Percentiles rank a stretch among this genome's conserved stretches.
Evolutionary conservation across 2,329 filamentous ascomycete species (phyloP).

Genomic region (Pseudogymnoascus sp.): DNA sequence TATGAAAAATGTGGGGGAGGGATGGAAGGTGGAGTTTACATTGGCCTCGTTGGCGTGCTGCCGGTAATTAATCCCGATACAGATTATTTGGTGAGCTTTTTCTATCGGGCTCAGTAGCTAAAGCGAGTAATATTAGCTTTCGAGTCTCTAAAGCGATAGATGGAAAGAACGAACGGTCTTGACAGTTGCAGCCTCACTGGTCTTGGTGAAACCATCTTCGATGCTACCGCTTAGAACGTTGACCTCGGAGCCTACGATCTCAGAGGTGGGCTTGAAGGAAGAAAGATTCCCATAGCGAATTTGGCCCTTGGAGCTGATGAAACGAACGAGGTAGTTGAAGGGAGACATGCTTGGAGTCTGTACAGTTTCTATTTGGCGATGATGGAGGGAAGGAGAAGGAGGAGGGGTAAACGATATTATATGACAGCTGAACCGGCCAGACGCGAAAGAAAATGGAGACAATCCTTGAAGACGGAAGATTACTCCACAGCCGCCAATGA

Average conservation of each 20-base stretch:
- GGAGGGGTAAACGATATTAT: background rate
- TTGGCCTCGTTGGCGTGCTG: slow-evolving; percentile 34
- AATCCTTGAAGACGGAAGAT: background rate
- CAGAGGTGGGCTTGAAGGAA: slow-evolving; percentile 1
- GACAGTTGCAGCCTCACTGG: slow-evolving; percentile 9
- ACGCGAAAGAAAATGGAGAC: background rate
- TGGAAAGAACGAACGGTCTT: slow-evolving; percentile 9
- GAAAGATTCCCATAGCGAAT: slow-evolving; percentile 29
- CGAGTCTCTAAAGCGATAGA: background rate
- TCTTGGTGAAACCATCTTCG: slow-evolving; percentile 9
- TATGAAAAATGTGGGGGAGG: background rate
- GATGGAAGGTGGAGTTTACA: slow-evolving; percentile 6
- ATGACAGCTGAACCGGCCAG: background rate
- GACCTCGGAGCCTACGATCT: slow-evolving; percentile 11
- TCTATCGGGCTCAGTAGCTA: slow-evolving; percentile 15
- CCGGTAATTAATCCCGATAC: slow-evolving; percentile 52
- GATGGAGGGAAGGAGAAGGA: background rate
- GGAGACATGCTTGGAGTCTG: background rate
- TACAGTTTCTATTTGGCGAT: background rate
- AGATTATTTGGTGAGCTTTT: slow-evolving; percentile 41
- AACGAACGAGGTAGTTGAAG: slow-evolving; percentile 27
- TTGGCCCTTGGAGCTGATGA: slow-evolving; percentile 28
- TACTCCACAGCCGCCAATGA: background rate
- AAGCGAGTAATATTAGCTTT: background rate
- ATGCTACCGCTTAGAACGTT: slow-evolving; percentile 13